Base-by-base conservation (phyloP, 331 rosid species). In the Pyrus hybrid region DNA sequence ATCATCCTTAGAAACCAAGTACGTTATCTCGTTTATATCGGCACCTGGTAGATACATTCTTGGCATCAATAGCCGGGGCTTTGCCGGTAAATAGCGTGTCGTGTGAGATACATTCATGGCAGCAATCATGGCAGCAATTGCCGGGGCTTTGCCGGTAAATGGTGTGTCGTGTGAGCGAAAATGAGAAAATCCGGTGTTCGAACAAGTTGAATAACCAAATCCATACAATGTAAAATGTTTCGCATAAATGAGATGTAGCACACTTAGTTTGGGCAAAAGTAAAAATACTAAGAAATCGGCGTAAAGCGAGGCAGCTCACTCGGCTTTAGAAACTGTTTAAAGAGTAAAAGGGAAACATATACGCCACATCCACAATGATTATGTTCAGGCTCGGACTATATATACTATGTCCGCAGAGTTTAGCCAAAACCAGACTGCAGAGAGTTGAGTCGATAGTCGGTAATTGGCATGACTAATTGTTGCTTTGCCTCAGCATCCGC, bases 401-500 rank as follows among this genome's bases (percentile, higher is more conserved):
- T 32, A 72, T 10, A 57, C 56, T 25, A 73, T 61, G 69, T 25
- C 77, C 77, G 25, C 60, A 4, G 51, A 54, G 3, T 49, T 62
- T 16, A 18, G 61, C 68, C 51, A 54, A 54, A 69, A 77, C 61
- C 53, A 60, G 57, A 33, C 41, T 13, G 29, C 29, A 62, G 70
- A 68, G 75, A 66, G 80, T 69, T 5, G 12, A 1, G 23, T 60
- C 67, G 4, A 28, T 26, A 16, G n/a, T 6, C 58, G 58, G 58
- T 5, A 53, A 4, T 49, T 4, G 49, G 64, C 58, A 56, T 25
- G 53, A 61, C 84, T 83, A 83, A 47, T 81, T 83, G 77, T 84
- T 78, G 17, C 76, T 85, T 70, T 45, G 54, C 72, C 87, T 82
- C 85, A 87, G 75, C 87, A 87, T 83, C 76, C 91, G 79, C 81